Evolutionary conservation across 495 filamentous ascomycete genomes (phyloP).

Genomic region (Evernia prunastri): DNA sequence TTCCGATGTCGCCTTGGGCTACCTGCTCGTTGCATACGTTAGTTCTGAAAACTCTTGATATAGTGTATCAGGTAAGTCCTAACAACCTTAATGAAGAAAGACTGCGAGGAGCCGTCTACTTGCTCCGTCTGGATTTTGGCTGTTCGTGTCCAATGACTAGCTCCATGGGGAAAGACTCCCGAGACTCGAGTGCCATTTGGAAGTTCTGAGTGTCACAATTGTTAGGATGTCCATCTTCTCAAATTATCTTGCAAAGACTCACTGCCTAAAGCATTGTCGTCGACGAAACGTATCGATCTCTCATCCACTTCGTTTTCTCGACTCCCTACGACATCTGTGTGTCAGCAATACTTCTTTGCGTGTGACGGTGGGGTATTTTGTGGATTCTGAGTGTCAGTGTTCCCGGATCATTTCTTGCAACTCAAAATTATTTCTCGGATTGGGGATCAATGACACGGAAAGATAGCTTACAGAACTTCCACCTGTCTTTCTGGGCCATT

Average conservation of each 20-base stretch:
- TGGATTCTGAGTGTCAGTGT: too few species aligned
- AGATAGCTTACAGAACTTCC: too few species aligned
- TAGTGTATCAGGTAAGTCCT: background rate
- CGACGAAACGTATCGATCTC: conserved; percentile 15
- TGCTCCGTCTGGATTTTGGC: conserved; percentile 23
- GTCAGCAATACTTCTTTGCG: too few species aligned
- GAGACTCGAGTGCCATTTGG: conserved; percentile 16
- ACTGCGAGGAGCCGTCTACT: conserved; percentile 17
- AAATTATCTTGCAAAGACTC: background rate
- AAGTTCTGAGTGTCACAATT: conserved; percentile 16
- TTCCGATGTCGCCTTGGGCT: conserved; percentile 19
- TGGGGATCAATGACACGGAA: too few species aligned
- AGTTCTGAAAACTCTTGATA: background rate
- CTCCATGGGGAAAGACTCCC: conserved; percentile 19
- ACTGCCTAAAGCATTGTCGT: conserved; percentile 23
- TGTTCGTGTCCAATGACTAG: conserved; percentile 28
- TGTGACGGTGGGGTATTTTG: too few species aligned
- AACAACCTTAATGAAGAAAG: conserved; percentile 26
- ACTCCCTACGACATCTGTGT: too few species aligned
- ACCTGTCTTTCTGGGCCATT: too few species aligned
- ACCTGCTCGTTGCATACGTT: background rate
- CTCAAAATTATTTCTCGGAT: too few species aligned
- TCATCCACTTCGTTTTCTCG: conserved; percentile 15
- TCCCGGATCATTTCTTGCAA: too few species aligned
- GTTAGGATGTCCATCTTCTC: background rate